Evolutionary conservation across 164 flowering plant species (phyloP).

Genomic region (Kalanchoe fedtschenkoi): DNA sequence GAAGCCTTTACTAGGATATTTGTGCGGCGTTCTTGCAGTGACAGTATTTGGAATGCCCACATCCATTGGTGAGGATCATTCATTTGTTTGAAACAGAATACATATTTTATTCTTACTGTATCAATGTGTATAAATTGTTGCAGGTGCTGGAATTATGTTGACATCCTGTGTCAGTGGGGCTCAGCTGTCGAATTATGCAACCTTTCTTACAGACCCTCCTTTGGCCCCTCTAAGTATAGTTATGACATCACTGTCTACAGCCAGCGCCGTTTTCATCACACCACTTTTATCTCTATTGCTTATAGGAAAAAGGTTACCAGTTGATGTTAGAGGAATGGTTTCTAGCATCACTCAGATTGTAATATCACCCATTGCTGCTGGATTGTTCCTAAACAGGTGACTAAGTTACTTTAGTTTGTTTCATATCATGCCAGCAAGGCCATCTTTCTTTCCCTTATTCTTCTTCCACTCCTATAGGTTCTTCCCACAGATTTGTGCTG

Average conservation of each 20-base stretch:
- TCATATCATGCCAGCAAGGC: neutral
- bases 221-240: slow-evolving; percentile 96
- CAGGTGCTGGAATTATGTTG: slow-evolving; percentile 96
- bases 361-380: slow-evolving; percentile 71
- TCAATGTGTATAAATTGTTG: slow-evolving; percentile 11
- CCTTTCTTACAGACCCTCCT: slow-evolving; percentile 79
- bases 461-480: slow-evolving; percentile 33
- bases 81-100: neutral
- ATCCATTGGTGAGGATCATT: slow-evolving; percentile 45
- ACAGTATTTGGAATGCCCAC: slow-evolving; percentile 60
- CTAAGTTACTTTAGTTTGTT: neutral
- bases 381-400: slow-evolving; percentile 79
- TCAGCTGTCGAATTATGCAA: slow-evolving; percentile 92
- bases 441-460: neutral
- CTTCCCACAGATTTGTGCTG: slow-evolving; percentile 52
- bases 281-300: slow-evolving; percentile 74
- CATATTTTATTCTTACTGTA: neutral
- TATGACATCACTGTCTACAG: slow-evolving; percentile 92
- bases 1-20: slow-evolving; percentile 75
- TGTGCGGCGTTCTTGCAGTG: slow-evolving; percentile 61
- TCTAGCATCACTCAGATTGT: slow-evolving; percentile 88
- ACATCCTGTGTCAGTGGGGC: slow-evolving; percentile 95
- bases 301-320: slow-evolving; percentile 82
- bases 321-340: slow-evolving; percentile 89
- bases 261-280: slow-evolving; percentile 76